Conservation (phyloP, 805 yeast genomes). For the Isabelozyma rhagii region DNA sequence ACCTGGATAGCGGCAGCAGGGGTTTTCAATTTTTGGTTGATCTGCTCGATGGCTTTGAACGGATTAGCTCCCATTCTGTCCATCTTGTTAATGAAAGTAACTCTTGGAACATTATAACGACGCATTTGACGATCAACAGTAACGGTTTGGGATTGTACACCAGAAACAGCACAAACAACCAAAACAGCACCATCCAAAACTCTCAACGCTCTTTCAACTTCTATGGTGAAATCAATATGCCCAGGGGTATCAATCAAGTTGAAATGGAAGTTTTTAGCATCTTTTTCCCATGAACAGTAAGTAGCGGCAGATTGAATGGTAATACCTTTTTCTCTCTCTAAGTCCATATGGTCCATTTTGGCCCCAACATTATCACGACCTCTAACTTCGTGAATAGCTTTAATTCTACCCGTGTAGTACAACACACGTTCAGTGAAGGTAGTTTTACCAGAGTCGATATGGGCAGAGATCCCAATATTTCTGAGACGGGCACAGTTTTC, state of each 20-base stretch:
- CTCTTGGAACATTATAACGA: constrained; percentile 94
- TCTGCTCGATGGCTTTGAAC: constrained; percentile 89
- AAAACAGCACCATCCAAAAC: constrained; percentile 97
- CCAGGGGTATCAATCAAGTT: constrained; percentile 98
- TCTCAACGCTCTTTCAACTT: constrained; percentile 97
- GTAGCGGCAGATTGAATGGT: constrained; percentile 99
- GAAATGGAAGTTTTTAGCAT: constrained; percentile 68
- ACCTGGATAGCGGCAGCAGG: constrained; percentile 98
- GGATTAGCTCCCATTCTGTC: constrained; percentile 99
- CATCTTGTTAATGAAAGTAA: constrained; percentile 96
- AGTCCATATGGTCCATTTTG: constrained; percentile 98
- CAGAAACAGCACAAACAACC: constrained; percentile 97
- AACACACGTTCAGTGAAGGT: constrained; percentile 97
- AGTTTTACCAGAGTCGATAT: constrained; percentile 96
- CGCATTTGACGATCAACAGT: constrained; percentile 99
- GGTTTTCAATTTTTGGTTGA: constrained; percentile 80
- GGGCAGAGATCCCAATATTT: constrained; percentile 97
- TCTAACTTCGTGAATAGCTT: constrained; percentile 94
- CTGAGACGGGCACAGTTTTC: constrained; percentile 60
- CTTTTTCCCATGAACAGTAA: constrained; percentile 92
- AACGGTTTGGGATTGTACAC: constrained; percentile 97
- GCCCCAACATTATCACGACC: constrained; percentile 99
- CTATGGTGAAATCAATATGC: constrained; percentile 97
- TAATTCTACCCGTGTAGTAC: constrained; percentile 94
- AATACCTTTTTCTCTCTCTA: constrained; percentile 97